These are phyloP conservation scores for Venturia oleaginea DNA, from an alignment of 2,329 filamentous ascomycete genomes.

Conservation along the genomic window DNA sequence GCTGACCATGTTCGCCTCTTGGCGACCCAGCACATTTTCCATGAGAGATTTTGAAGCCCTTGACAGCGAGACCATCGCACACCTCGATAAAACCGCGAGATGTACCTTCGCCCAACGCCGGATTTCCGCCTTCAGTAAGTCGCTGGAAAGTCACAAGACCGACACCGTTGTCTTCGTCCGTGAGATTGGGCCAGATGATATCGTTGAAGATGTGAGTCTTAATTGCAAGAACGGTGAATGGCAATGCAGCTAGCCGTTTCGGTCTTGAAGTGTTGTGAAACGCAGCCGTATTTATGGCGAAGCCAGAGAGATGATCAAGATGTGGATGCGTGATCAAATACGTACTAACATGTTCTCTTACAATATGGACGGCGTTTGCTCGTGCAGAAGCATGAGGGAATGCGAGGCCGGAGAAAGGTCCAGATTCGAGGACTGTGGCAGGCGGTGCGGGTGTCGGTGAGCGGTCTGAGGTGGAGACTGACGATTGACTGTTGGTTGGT, in stretches of 20 bases:
- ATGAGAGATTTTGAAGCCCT: slow-evolving; percentile 80
- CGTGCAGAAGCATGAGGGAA: slow-evolving; percentile 57
- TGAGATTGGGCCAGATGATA: slow-evolving; percentile 93
- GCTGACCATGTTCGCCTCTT: background rate
- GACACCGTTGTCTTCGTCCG: slow-evolving; percentile 89
- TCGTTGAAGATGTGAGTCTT: slow-evolving; percentile 97
- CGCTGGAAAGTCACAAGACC: slow-evolving; percentile 86
- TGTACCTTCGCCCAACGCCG: slow-evolving; percentile 70
- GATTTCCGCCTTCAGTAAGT: slow-evolving; percentile 79
- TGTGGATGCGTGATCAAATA: slow-evolving; percentile 97
- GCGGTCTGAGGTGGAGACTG: slow-evolving; percentile 19
- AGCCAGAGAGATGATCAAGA: slow-evolving; percentile 83
- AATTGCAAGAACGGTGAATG: slow-evolving; percentile 82
- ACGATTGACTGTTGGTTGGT: background rate
- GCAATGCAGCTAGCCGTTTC: slow-evolving; percentile 78
- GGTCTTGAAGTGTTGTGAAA: slow-evolving; percentile 66
- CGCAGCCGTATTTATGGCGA: slow-evolving; percentile 87
- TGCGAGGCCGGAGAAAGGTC: slow-evolving; percentile 72
- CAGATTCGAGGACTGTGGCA: slow-evolving; percentile 47
- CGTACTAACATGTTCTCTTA: slow-evolving; percentile 70
- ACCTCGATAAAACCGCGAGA: slow-evolving; percentile 79
- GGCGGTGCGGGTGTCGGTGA: slow-evolving; percentile 34
- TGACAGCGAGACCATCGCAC: slow-evolving; percentile 80
- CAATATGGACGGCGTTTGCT: slow-evolving; percentile 74
- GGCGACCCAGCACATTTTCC: slow-evolving; percentile 69